Conservation (phyloP, 176 grass and related monocot genomes). For the Avena eriantha region DNA sequence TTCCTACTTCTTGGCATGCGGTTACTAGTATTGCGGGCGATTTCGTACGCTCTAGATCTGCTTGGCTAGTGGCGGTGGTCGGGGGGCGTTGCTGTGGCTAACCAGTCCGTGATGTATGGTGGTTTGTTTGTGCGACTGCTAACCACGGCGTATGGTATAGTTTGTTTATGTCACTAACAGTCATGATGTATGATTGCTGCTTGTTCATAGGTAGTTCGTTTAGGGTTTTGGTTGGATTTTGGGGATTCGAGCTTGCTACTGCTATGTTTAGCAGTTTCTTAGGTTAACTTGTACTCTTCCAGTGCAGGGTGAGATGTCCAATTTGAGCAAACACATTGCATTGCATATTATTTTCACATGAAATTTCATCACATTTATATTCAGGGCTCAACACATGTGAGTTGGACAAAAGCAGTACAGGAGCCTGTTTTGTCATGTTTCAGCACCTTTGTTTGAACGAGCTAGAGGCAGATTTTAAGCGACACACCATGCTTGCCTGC, state of each 20-base stretch:
- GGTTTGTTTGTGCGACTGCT: neutral
- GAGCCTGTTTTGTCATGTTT: neutral
- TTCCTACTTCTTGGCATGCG: neutral
- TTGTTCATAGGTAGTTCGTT: neutral
- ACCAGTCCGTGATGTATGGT: neutral
- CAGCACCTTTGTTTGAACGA: neutral
- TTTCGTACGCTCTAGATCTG: neutral
- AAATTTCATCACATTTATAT: neutral
- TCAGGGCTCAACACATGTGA: neutral
- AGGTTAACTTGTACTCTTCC: neutral
- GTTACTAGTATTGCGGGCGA: neutral
- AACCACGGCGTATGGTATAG: neutral
- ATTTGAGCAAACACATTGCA: neutral
- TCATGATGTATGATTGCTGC: neutral
- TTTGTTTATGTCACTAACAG: neutral
- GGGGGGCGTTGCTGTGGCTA: neutral
- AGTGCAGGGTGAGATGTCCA: neutral
- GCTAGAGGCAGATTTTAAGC: no score
- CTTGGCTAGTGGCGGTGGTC: neutral
- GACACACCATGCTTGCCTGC: neutral
- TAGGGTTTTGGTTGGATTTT: neutral
- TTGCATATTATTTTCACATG: neutral
- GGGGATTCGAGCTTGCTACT: neutral
- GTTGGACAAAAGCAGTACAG: neutral
- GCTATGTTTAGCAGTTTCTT: neutral